Evolutionary conservation across 192 early-diverging fungal genomes (phyloP), one percentile per base, ranked within the genome.

Genomic region (Mortierella hygrophila): DNA sequence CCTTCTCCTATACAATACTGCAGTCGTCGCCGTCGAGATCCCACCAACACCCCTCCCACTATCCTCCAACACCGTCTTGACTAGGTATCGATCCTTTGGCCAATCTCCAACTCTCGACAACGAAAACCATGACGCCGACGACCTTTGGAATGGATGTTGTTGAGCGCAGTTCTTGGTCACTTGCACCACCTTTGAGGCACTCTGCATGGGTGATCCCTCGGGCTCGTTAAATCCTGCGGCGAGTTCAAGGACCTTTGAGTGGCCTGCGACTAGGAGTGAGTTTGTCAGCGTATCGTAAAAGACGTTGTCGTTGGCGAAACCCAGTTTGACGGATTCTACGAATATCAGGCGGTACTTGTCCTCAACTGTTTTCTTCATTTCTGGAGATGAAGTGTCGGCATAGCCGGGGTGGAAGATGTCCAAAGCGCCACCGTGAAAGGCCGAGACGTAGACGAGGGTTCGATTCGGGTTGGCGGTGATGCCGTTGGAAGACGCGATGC

Each of bases 1-100:
- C 7, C 77, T n/a, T 38, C 40, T 74, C 10, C 73, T 57, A 57
- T 85, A 77, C 26, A 76, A 72, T 37, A 73, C 83, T 0, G 78
- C 78, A 11, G 75, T 41, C 1, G 83, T 54, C 47, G 73, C 23
- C 0, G 46, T 42, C 32, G 70, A 46, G 71, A 73, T 76, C 1
- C 41, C 35, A 60, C n/a, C 23, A 23, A 23, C 21, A 0, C 57
- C 57, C 23, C 4, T 29, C 41, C 78, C 78, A 76, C 54, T 47
- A 70, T 80, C 78, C 55, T 85, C 73, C 21, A 80, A 40, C 46
- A 85, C 29, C 23, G 23, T 73, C 75, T 79, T 41, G n/a, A 71
- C n/a, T 5, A n/a, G n/a, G 21, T 85, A 80, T 7, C 71, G 75
- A 23, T 40, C 52, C 6, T 55, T 55, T 60, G n/a, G 21, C n/a